phyloP scores from a whole-genome alignment of 192 early-diverging fungal genomes.

The Backusella sp. region DNA sequence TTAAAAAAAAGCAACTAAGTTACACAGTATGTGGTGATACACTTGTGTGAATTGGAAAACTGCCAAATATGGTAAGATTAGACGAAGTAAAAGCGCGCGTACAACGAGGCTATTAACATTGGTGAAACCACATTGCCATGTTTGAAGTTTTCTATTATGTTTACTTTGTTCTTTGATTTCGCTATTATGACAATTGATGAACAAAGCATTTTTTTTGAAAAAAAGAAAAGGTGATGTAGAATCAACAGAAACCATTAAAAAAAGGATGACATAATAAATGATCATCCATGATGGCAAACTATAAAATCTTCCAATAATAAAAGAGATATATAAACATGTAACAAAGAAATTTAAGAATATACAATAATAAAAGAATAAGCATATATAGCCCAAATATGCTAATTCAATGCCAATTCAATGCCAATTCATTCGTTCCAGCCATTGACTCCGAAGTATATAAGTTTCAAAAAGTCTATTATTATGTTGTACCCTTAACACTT shows the following conservation, averaged over 20 bases:
- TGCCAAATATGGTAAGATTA: background rate
- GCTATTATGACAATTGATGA: background rate
- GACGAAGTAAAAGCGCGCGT: background rate
- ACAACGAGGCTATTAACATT: background rate
- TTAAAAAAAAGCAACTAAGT: background rate
- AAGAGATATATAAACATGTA: background rate
- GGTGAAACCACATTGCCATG: conserved; percentile 7
- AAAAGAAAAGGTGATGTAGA: background rate
- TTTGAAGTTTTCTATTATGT: background rate
- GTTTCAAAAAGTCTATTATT: conserved; percentile 5
- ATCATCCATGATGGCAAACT: background rate
- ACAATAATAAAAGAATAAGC: background rate
- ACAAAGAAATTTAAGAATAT: background rate
- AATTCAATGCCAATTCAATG: background rate
- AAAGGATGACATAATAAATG: background rate
- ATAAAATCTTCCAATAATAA: background rate
- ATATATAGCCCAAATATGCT: background rate
- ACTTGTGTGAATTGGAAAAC: background rate
- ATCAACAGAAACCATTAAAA: background rate
- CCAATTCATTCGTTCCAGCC: background rate
- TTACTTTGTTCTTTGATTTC: background rate
- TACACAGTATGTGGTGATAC: conserved; percentile 2
- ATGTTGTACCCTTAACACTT: background rate
- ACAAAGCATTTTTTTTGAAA: background rate
- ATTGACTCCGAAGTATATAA: background rate